Evolutionary conservation across 1,284 basidiomycete species (phyloP), one percentile per base, ranked within the genome.

Genomic region (Papiliotrema fonsecae): DNA sequence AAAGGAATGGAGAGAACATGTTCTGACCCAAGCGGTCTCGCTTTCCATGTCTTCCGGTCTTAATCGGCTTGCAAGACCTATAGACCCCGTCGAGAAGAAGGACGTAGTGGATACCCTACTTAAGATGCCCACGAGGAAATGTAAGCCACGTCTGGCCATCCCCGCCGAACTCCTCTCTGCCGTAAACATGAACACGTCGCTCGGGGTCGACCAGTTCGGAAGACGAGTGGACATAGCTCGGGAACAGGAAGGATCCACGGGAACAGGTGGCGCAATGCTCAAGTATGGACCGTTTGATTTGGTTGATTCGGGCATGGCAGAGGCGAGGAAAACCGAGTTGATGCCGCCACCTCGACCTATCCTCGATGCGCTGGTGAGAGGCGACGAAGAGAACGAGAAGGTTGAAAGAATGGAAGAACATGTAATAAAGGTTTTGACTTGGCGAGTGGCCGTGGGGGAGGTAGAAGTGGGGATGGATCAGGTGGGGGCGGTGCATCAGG

Each of bases 141-240:
- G 25, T 11, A 40, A 35, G 22, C 28, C 27, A 10, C 26, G 46
- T 16, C 21, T 42, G 31, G 39, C 38, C 3, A 58, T 58, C 19
- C 56, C 56, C 1, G 42, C 44, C 26, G 24, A 46, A 30, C 40
- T 57, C 1, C 41, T 57, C 10, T 36, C 43, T 18, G 52, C 50
- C 10, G 7, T 1, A 18, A 28, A 42, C 13, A n/a, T 6, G 37
- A 4, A 7, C 5, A 4, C 28, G 6, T 21, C 22, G 18, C 13
- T 18, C 16, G 18, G 19, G 10, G 21, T 22, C 6, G 41, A 26
- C 16, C n/a, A 27, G 19, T 16, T 38, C 19, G 30, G 14, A 5
- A 22, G 18, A 21, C 24, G 5, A 11, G 22, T 22, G 4, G 18
- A 22, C 5, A 22, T 18, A 32, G 6, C 28, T 27, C 18, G 32